Evolutionary conservation across 768 basidiomycete genomes (phyloP).

Genomic region (Lactarius tabidus): DNA sequence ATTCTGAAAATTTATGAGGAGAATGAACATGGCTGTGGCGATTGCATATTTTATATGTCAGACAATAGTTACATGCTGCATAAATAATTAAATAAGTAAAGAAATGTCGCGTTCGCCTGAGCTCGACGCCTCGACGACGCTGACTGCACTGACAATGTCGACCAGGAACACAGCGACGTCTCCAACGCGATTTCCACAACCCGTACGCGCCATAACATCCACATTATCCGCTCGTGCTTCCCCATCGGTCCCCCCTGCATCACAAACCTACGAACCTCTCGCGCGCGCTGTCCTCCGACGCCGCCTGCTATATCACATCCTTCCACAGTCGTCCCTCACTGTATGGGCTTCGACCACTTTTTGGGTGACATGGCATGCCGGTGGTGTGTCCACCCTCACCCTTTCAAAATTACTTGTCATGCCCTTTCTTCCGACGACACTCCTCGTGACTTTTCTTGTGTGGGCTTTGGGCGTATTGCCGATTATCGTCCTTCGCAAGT

Average conservation of each 20-base stretch:
- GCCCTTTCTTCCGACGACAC: constrained; percentile 37
- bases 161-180: constrained; percentile 4
- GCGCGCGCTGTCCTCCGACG: constrained; percentile 58
- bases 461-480: constrained; percentile 59
- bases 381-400: constrained; percentile 35
- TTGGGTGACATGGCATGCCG: constrained; percentile 45
- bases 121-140: neutral
- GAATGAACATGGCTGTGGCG: too few species aligned
- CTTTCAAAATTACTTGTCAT: constrained; percentile 38
- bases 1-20: too few species aligned
- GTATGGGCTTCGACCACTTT: constrained; percentile 42
- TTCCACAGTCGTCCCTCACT: constrained; percentile 46
- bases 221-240: constrained; percentile 43
- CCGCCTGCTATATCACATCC: constrained; percentile 52
- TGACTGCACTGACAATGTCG: neutral
- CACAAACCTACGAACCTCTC: constrained; percentile 60
- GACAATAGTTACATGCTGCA: neutral
- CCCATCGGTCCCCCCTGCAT: constrained; percentile 52
- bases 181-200: constrained; percentile 28
- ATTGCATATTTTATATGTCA: too few species aligned
- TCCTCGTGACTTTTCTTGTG: constrained; percentile 38
- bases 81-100: neutral
- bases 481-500: constrained; percentile 52
- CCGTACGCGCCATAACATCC: constrained; percentile 43
- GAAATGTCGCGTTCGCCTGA: neutral